phyloP scores from a whole-genome alignment of 331 rosid species.

The Rhamnella rubrinervis region DNA sequence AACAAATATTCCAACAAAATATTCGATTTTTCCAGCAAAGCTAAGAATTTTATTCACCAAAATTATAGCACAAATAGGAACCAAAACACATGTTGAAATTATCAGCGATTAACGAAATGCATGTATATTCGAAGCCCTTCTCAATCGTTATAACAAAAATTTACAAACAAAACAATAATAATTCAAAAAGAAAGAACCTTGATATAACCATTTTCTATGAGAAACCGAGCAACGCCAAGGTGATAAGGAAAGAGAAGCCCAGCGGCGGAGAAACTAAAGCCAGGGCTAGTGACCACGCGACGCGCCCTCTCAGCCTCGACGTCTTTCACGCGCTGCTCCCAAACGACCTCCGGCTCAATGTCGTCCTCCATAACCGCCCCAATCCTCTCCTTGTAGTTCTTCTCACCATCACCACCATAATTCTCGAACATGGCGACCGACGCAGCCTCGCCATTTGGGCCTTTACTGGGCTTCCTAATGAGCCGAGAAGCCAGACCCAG shows the following conservation, averaged over 20 bases:
- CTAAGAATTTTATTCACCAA: too few relatives aligned
- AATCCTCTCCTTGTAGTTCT: constrained; percentile 44
- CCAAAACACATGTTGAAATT: too few relatives aligned
- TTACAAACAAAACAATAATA: background rate
- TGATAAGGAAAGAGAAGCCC: constrained; percentile 95
- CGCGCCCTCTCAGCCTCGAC: constrained; percentile 69
- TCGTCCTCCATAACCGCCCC: constrained; percentile 79
- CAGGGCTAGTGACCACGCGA: constrained; percentile 66
- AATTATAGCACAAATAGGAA: too few relatives aligned
- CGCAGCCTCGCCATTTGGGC: constrained; percentile 24
- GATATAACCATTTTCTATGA: constrained; percentile 75
- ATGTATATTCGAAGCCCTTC: too few relatives aligned
- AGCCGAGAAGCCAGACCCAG: constrained; percentile 68
- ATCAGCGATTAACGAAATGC: background rate
- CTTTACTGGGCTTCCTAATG: constrained; percentile 30
- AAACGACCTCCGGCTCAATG: constrained; percentile 61
- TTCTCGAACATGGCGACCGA: constrained; percentile 57
- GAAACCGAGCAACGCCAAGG: constrained; percentile 81
- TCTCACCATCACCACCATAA: constrained; percentile 12
- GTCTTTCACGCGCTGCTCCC: constrained; percentile 90
- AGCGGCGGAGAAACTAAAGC: constrained; percentile 92
- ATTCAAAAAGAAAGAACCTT: constrained; percentile 43
- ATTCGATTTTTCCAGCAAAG: too few relatives aligned
- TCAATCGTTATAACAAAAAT: background rate
- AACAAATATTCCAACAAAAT: too few relatives aligned